A percentile compares a stretch with the other conserved stretches of the same genome.
Evolutionary conservation across 2,329 filamentous ascomycete species (phyloP).

Genomic region (Beauveria scarabaeidicola): DNA sequence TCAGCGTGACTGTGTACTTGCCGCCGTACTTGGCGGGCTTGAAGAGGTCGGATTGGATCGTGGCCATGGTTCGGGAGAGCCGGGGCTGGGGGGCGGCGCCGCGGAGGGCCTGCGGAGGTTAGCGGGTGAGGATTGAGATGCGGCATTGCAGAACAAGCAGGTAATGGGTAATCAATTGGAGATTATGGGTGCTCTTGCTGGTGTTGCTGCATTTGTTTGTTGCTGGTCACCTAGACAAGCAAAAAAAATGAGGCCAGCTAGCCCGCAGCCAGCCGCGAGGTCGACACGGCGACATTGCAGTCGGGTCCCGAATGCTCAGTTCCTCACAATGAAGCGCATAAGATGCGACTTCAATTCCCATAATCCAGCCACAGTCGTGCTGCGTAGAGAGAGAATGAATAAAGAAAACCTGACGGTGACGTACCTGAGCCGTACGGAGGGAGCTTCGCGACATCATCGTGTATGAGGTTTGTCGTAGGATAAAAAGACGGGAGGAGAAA

Average conservation of each 20-base stretch:
- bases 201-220: not conserved
- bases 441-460: conserved; percentile 54
- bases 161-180: not conserved
- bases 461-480: conserved; percentile 14
- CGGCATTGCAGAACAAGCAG: not conserved
- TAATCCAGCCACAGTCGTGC: not conserved
- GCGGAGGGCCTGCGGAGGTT: conserved; percentile 39
- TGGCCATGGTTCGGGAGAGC: conserved; percentile 57
- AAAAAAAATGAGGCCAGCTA: not conserved
- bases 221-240: not conserved
- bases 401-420: conserved; percentile 17
- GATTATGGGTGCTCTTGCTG: not conserved
- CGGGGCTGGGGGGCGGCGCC: conserved; percentile 38
- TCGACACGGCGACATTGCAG: not conserved
- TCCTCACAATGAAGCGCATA: not conserved
- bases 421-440: conserved; percentile 48
- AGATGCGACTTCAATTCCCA: not conserved
- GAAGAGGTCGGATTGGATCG: conserved; percentile 90
- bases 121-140: not conserved
- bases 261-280: not conserved
- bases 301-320: not conserved
- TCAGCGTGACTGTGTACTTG: conserved; percentile 98
- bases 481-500: not conserved
- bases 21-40: conserved; percentile 98
- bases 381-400: not conserved